Evolutionary conservation across 1,284 basidiomycete genomes (phyloP).

Genomic region (Trametes pubescens): DNA sequence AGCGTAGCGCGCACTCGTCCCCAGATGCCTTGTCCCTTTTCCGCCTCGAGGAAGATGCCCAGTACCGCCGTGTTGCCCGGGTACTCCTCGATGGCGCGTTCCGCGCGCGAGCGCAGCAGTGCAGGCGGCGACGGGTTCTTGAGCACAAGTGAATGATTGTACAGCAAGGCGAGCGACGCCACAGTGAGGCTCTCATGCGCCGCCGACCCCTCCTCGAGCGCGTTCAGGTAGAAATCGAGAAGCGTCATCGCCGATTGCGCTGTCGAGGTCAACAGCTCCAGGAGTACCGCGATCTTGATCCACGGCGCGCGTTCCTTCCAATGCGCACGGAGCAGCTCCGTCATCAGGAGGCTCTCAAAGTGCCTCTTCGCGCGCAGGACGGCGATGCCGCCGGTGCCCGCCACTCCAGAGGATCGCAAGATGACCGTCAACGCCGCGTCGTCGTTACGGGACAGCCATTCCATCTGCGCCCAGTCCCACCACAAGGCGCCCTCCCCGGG

Average conservation of each 20-base stretch:
- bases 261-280: slow-evolving; percentile 66
- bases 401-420: slow-evolving; percentile 59
- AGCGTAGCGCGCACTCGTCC: slow-evolving; percentile 66
- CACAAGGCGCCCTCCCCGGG: slow-evolving; percentile 64
- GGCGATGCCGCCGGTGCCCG: slow-evolving; percentile 59
- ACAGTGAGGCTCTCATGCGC: slow-evolving; percentile 69
- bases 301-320: slow-evolving; percentile 69
- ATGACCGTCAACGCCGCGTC: slow-evolving; percentile 62
- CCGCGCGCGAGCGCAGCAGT: slow-evolving; percentile 66
- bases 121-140: slow-evolving; percentile 66
- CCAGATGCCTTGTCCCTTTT: slow-evolving; percentile 80
- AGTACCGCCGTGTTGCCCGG: slow-evolving; percentile 79
- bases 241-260: slow-evolving; percentile 52
- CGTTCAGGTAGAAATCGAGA: slow-evolving; percentile 54
- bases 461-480: slow-evolving; percentile 92
- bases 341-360: slow-evolving; percentile 56
- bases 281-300: slow-evolving; percentile 67
- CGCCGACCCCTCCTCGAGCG: slow-evolving; percentile 39
- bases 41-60: slow-evolving; percentile 80
- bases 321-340: slow-evolving; percentile 32
- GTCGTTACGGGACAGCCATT: slow-evolving; percentile 72
- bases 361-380: slow-evolving; percentile 66
- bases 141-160: slow-evolving; percentile 64
- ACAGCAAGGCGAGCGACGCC: slow-evolving; percentile 66
- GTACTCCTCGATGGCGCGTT: slow-evolving; percentile 63